Evolutionary conservation across 1,139 yeast species (phyloP).

Genomic region (Sugiyamaella xylanicola): DNA sequence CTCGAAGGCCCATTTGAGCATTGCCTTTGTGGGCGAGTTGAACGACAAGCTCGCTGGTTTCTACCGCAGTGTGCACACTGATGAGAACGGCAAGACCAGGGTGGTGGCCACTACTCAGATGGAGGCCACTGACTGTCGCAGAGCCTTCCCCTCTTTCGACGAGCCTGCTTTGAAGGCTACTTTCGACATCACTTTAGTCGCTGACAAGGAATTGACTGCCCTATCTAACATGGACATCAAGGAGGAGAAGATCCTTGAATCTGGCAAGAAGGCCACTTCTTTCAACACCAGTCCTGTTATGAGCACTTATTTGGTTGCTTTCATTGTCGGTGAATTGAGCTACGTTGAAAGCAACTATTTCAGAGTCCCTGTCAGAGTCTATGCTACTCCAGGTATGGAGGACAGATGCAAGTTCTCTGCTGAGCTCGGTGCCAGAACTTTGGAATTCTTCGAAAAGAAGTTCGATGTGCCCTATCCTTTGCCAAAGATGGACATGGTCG

Average conservation of each 20-base stretch:
- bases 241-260: constrained; percentile 48
- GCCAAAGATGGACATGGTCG: constrained; percentile 81
- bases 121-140: constrained; percentile 84
- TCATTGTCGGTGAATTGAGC: constrained; percentile 78
- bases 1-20: constrained; percentile 48
- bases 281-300: constrained; percentile 71
- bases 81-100: constrained; percentile 58
- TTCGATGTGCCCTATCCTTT: constrained; percentile 76
- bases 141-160: constrained; percentile 83
- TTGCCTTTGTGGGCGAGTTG: constrained; percentile 68
- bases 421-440: constrained; percentile 72
- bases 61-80: constrained; percentile 74
- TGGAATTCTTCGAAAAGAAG: constrained; percentile 69
- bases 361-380: constrained; percentile 78
- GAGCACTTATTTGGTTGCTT: constrained; percentile 82
- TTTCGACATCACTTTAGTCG: constrained; percentile 61
- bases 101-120: constrained; percentile 79
- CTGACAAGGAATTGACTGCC: constrained; percentile 60
- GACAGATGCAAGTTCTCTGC: constrained; percentile 68
- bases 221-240: constrained; percentile 74
- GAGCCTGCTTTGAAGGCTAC: constrained; percentile 79
- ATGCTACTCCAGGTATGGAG: constrained; percentile 74
- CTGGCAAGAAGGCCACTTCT: constrained; percentile 47
- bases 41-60: constrained; percentile 81
- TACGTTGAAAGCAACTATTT: constrained; percentile 67